phyloP scores from a whole-genome alignment of 441 rosid species.

The Raphanus hybrid region DNA sequence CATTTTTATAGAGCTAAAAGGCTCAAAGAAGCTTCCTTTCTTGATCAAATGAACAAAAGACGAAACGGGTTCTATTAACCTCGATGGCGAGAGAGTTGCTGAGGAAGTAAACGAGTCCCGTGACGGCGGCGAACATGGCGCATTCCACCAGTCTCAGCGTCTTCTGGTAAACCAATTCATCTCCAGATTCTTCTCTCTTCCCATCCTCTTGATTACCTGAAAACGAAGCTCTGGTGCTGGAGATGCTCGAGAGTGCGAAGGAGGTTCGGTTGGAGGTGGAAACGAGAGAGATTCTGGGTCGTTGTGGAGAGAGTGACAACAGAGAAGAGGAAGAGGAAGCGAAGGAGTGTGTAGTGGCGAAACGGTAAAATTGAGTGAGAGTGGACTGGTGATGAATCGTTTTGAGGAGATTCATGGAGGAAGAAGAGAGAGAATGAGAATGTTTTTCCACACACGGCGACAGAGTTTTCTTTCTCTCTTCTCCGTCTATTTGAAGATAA shows the following conservation, averaged over 20 bases:
- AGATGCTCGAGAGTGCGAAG: conserved; percentile 44
- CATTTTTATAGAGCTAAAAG: too few relatives aligned
- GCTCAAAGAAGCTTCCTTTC: too few relatives aligned
- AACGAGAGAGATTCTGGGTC: conserved; percentile 31
- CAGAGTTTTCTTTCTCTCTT: conserved; percentile 5
- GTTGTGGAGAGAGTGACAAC: conserved; percentile 5
- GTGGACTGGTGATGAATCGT: conserved; percentile 41
- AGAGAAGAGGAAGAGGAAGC: conserved; percentile 8
- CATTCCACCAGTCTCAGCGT: conserved; percentile 91
- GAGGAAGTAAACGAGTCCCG: conserved; percentile 84
- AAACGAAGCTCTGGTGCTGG: conserved; percentile 43
- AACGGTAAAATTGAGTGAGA: conserved; percentile 36
- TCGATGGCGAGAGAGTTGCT: conserved; percentile 92
- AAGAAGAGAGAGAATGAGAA: not conserved
- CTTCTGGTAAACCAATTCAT: conserved; percentile 60
- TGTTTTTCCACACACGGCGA: not conserved
- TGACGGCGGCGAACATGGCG: conserved; percentile 86
- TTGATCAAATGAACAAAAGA: too few relatives aligned
- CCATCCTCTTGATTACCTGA: conserved; percentile 38
- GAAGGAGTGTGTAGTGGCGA: conserved; percentile 24
- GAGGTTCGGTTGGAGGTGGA: conserved; percentile 40
- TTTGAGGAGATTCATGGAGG: conserved; percentile 55
- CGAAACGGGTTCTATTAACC: conserved; percentile 41
- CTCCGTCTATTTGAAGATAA: conserved; percentile 18
- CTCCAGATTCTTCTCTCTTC: conserved; percentile 43